Evolutionary conservation across 1,284 basidiomycete genomes (phyloP).

Genomic region (Boletus mariae): DNA sequence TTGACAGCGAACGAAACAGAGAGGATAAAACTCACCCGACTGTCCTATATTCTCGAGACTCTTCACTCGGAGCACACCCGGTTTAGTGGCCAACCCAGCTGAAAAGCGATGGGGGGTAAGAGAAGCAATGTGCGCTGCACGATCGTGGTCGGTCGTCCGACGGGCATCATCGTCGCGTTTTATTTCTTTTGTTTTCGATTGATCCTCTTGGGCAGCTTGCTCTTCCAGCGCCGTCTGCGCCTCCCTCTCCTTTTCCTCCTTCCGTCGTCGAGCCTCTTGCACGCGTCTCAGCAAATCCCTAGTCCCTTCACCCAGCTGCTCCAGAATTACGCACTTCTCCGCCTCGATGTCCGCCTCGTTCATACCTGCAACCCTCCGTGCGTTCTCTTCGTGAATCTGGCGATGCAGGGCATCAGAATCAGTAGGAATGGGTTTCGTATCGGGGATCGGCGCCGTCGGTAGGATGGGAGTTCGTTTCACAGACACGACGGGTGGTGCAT

Average conservation of each 20-base stretch:
- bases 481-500: slow-evolving; percentile 28
- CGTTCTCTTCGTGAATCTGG: slow-evolving; percentile 43
- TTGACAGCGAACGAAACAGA: slow-evolving; percentile 5
- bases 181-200: not conserved
- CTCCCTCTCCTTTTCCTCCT: slow-evolving; percentile 5
- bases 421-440: slow-evolving; percentile 18
- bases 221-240: not conserved
- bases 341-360: slow-evolving; percentile 39
- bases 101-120: slow-evolving; percentile 15
- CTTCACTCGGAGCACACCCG: slow-evolving; percentile 29
- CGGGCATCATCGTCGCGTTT: not conserved
- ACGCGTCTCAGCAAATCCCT: slow-evolving; percentile 45
- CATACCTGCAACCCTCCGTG: slow-evolving; percentile 42
- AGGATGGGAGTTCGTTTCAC: not conserved
- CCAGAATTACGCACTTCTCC: slow-evolving; percentile 48
- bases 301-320: slow-evolving; percentile 51
- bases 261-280: slow-evolving; percentile 37
- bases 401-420: slow-evolving; percentile 19
- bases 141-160: not conserved
- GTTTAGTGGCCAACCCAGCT: slow-evolving; percentile 19
- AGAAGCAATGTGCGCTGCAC: slow-evolving; percentile 4
- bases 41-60: slow-evolving; percentile 29
- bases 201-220: not conserved
- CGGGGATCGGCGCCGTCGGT: not conserved
- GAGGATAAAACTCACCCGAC: slow-evolving; percentile 11